Percentiles rank a stretch among this genome's conserved stretches.
These are phyloP conservation scores for Kalmusia sp. DNA, from an alignment of 2,329 filamentous ascomycete genomes.

Conservation along the genomic window DNA sequence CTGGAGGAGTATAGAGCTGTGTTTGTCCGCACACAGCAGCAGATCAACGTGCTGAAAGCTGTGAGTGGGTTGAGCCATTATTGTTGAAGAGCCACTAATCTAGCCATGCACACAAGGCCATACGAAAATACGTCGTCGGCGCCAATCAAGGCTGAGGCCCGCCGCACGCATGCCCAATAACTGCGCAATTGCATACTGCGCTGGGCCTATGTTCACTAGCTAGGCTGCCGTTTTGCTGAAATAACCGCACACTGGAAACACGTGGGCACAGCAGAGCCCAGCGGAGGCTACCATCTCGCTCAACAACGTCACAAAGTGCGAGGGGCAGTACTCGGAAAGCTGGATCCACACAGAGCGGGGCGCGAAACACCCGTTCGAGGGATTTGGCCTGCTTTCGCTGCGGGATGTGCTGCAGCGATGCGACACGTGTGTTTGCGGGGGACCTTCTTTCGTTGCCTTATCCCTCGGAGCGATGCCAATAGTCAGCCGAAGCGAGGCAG, in stretches of 20 bases:
- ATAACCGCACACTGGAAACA: constrained; percentile 3
- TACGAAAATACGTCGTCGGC: constrained; percentile 49
- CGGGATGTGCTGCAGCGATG: constrained; percentile 27
- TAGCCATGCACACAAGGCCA: constrained; percentile 36
- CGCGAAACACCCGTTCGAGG: constrained; percentile 9
- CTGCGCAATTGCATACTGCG: not conserved
- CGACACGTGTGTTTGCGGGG: constrained; percentile 29
- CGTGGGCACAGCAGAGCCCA: constrained; percentile 10
- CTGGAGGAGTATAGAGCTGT: constrained; percentile 86
- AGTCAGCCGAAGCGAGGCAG: constrained; percentile 8
- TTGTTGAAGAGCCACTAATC: constrained; percentile 24
- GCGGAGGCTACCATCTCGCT: not conserved
- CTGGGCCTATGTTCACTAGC: not conserved
- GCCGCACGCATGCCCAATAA: not conserved
- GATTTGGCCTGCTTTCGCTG: constrained; percentile 4
- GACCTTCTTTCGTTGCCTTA: constrained; percentile 20
- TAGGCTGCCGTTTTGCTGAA: not conserved
- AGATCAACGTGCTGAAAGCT: constrained; percentile 68
- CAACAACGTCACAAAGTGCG: not conserved
- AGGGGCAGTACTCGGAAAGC: not conserved
- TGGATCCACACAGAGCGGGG: not conserved
- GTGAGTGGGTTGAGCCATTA: constrained; percentile 45
- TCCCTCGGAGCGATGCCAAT: constrained; percentile 6
- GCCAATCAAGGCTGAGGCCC: constrained; percentile 43
- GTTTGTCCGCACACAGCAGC: constrained; percentile 80